Percentiles rank a stretch among this genome's conserved stretches.
These are phyloP conservation scores for Leccinum rimulosum DNA, from an alignment of 768 basidiomycete species.

Conservation along the genomic window DNA sequence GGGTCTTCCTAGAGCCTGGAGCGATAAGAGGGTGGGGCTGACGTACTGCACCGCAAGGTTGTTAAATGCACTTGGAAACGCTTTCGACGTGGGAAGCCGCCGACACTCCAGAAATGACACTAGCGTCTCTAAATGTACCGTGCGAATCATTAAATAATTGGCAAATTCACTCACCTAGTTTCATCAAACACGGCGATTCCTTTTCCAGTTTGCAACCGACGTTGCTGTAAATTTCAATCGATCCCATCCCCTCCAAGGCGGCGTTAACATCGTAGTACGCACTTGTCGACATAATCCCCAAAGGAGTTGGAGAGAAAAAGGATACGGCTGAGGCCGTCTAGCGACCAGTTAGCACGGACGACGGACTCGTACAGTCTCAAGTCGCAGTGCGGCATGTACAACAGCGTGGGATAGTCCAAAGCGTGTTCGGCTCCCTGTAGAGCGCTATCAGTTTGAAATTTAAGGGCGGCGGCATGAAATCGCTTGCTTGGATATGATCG, in stretches of 20 bases:
- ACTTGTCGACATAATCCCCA: constrained; percentile 68
- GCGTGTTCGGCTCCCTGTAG: constrained; percentile 34
- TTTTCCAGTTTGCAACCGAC: constrained; percentile 47
- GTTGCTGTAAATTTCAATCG: constrained; percentile 40
- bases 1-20: constrained; percentile 4
- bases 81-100: constrained; percentile 47
- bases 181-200: constrained; percentile 51
- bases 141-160: constrained; percentile 3
- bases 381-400: constrained; percentile 82
- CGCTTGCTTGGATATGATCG: constrained; percentile 52
- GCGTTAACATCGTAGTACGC: constrained; percentile 17
- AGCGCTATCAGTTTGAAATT: constrained; percentile 11
- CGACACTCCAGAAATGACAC: constrained; percentile 47
- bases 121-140: constrained; percentile 27
- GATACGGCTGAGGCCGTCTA: constrained; percentile 42
- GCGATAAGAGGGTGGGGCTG: constrained; percentile 18
- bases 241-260: not conserved
- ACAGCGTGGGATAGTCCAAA: constrained; percentile 48
- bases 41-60: constrained; percentile 60
- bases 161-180: constrained; percentile 45
- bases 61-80: constrained; percentile 65
- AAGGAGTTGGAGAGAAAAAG: constrained; percentile 67
- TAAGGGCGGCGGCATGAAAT: constrained; percentile 8
- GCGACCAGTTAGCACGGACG: constrained; percentile 59
- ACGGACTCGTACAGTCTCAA: constrained; percentile 66